Percentiles rank a stretch among this genome's conserved stretches.
Evolutionary conservation across 306 rosid genomes (phyloP).

Genomic region (Trifolium repens): DNA sequence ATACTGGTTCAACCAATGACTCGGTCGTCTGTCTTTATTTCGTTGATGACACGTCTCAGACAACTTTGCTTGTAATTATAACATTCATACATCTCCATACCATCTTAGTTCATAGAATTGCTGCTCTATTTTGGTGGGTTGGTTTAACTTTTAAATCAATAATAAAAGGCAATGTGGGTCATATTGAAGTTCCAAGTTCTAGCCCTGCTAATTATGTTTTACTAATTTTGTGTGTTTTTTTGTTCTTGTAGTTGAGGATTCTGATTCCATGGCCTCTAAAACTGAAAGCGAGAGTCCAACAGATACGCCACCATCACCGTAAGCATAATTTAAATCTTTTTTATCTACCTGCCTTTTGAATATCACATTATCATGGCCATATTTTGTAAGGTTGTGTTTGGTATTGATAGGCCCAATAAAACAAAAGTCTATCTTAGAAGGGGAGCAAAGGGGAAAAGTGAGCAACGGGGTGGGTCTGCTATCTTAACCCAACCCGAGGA

Average conservation of each 20-base stretch:
- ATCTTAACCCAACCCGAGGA: background rate
- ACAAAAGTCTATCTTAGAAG: background rate
- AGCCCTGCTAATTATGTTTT: background rate
- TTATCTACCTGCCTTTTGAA: background rate
- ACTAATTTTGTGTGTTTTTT: background rate
- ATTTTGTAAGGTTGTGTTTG: constrained; percentile 22
- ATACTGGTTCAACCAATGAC: background rate
- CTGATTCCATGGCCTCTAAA: constrained; percentile 61
- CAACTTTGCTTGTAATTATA: background rate
- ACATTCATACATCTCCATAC: background rate
- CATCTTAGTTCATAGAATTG: background rate
- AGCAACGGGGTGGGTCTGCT: constrained; percentile 7
- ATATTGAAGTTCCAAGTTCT: background rate
- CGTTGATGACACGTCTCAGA: background rate
- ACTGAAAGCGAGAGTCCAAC: constrained; percentile 54
- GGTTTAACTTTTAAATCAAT: background rate
- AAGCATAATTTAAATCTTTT: constrained; percentile 30
- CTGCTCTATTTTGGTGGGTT: background rate
- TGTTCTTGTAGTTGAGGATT: constrained; percentile 36
- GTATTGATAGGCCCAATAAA: background rate
- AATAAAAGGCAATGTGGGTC: background rate
- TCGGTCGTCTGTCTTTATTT: background rate
- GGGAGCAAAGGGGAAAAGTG: constrained; percentile 14
- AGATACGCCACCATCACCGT: constrained; percentile 58
- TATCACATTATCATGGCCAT: background rate